phyloP scores from a whole-genome alignment of 2,329 filamentous ascomycete species.

The Aquanectria penicillioides region DNA sequence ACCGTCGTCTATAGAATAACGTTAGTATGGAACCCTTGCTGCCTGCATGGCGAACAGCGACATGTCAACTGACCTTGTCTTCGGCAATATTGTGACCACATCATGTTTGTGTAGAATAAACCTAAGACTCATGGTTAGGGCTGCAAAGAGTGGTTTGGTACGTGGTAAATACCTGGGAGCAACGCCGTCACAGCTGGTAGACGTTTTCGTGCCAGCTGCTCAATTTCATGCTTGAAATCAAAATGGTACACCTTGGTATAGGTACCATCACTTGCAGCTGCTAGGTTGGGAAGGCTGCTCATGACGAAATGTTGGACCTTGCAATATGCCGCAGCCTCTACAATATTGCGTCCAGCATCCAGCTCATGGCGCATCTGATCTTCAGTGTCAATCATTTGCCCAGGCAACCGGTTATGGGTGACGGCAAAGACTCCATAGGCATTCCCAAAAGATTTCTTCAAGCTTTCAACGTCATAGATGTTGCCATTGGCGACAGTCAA shows the following conservation, averaged over 20 bases:
- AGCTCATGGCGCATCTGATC: constrained; percentile 26
- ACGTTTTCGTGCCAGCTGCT: constrained; percentile 11
- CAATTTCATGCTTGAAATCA: constrained; percentile 24
- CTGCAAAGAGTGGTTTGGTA: too few species aligned
- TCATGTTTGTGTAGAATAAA: constrained; percentile 29
- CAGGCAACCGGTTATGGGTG: constrained; percentile 13
- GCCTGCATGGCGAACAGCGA: not conserved
- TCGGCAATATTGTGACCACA: constrained; percentile 24
- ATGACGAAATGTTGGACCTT: constrained; percentile 27
- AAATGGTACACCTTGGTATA: constrained; percentile 26
- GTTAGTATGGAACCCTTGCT: not conserved
- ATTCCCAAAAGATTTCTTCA: constrained; percentile 1
- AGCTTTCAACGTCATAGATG: constrained; percentile 20
- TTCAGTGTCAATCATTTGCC: constrained; percentile 13
- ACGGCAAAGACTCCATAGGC: constrained; percentile 28
- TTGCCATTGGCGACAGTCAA: constrained; percentile 5
- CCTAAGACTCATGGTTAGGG: constrained; percentile 6
- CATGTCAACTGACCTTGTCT: not conserved
- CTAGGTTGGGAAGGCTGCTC: constrained; percentile 25
- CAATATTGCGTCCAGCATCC: constrained; percentile 23
- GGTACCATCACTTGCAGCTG: constrained; percentile 2
- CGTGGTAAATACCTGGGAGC: constrained; percentile 11
- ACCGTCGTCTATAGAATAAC: constrained; percentile 12
- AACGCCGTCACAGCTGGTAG: constrained; percentile 20
- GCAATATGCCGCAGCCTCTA: constrained; percentile 20